phyloP scores from a whole-genome alignment of 2,329 filamentous ascomycete genomes.

The Cladosporium sp. region DNA sequence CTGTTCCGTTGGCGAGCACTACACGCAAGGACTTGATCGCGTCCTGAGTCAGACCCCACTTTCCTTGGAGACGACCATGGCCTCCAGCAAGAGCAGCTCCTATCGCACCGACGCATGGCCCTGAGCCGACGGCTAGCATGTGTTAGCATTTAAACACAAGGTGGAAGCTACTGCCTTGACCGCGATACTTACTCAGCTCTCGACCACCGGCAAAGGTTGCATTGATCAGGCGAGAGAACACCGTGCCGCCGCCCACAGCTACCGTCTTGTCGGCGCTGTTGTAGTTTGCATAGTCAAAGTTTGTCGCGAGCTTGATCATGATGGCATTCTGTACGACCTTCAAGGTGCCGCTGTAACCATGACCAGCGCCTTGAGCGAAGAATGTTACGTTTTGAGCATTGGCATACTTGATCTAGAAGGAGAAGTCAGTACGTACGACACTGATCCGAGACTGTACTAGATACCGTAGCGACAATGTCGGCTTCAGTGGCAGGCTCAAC shows the following conservation, averaged over 20 bases:
- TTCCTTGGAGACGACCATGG: slow-evolving; percentile 14
- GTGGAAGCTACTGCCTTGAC: too few species aligned
- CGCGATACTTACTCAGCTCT: neutral
- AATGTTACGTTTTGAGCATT: slow-evolving; percentile 1
- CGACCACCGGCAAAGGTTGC: neutral
- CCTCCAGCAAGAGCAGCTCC: slow-evolving; percentile 15
- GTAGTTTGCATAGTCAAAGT: slow-evolving; percentile 11
- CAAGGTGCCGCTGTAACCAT: slow-evolving; percentile 11
- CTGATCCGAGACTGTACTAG: neutral
- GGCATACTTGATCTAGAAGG: slow-evolving; percentile 6
- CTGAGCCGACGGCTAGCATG: slow-evolving; percentile 13
- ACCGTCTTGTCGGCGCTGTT: neutral
- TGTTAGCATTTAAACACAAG: neutral
- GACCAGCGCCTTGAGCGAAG: slow-evolving; percentile 12
- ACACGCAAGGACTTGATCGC: neutral
- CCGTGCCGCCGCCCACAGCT: slow-evolving; percentile 4
- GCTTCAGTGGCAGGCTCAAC: neutral
- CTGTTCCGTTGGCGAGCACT: neutral
- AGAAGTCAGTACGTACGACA: neutral
- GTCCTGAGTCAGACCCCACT: slow-evolving; percentile 9
- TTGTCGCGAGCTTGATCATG: slow-evolving; percentile 16
- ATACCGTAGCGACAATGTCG: neutral
- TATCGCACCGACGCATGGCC: slow-evolving; percentile 14
- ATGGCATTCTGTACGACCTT: slow-evolving; percentile 12
- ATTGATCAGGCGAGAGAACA: neutral